phyloP scores from a whole-genome alignment of 1,284 basidiomycete species.

The Rhodotorula sp. region DNA sequence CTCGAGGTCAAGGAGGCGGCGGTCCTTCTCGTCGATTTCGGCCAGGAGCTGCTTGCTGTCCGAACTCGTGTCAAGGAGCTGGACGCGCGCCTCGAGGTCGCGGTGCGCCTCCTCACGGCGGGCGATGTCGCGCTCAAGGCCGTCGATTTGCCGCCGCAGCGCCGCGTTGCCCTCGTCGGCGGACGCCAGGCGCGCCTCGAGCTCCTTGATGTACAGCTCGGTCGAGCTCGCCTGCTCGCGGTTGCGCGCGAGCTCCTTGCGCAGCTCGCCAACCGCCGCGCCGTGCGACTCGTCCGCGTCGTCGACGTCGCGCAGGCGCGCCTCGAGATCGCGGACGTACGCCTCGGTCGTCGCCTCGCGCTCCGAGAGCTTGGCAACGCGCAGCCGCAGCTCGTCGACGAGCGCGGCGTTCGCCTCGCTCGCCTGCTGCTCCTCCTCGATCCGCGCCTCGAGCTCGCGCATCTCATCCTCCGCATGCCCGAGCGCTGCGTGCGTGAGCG shows the following conservation, averaged over 20 bases:
- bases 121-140: slow-evolving; percentile 74
- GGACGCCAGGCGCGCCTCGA: slow-evolving; percentile 77
- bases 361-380: slow-evolving; percentile 79
- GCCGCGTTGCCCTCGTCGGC: slow-evolving; percentile 73
- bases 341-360: slow-evolving; percentile 89
- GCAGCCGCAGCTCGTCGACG: slow-evolving; percentile 74
- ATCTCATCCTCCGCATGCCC: slow-evolving; percentile 86
- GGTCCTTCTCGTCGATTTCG: slow-evolving; percentile 79
- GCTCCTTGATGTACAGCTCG: slow-evolving; percentile 79
- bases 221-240: slow-evolving; percentile 74
- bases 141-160: slow-evolving; percentile 71
- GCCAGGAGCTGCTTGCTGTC: slow-evolving; percentile 59
- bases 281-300: slow-evolving; percentile 73
- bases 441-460: slow-evolving; percentile 81
- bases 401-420: slow-evolving; percentile 75
- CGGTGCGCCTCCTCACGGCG: slow-evolving; percentile 67
- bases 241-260: slow-evolving; percentile 75
- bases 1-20: slow-evolving; percentile 71
- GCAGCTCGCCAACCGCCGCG: slow-evolving; percentile 75
- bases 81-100: slow-evolving; percentile 70
- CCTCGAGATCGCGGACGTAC: slow-evolving; percentile 64
- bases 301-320: slow-evolving; percentile 64
- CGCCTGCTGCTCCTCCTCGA: slow-evolving; percentile 66
- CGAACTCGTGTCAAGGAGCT: slow-evolving; percentile 65
- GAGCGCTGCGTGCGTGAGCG: slow-evolving; percentile 82